Percentiles rank a stretch among this genome's conserved stretches.
Evolutionary conservation across 2,329 filamentous ascomycete species (phyloP).

Genomic region (Alternaria angustiovoidea): DNA sequence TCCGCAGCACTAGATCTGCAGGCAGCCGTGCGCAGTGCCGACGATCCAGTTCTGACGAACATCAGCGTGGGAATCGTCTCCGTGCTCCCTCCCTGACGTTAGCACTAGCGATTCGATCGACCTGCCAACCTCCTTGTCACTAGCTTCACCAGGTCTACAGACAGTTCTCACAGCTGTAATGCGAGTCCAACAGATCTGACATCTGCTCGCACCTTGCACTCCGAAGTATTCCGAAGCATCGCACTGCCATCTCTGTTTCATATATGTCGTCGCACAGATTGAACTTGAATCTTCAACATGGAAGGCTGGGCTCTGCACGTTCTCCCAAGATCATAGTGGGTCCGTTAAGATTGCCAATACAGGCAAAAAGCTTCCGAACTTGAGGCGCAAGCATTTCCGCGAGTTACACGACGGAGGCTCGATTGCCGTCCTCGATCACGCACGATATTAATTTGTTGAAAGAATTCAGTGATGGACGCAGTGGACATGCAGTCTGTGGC

Average conservation of each 20-base stretch:
- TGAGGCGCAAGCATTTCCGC: slow-evolving; percentile 9
- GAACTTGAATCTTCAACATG: slow-evolving; percentile 3
- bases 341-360: slow-evolving; percentile 30
- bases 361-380: slow-evolving; percentile 8
- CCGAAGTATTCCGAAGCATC: neutral
- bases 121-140: slow-evolving; percentile 8
- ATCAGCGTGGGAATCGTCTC: slow-evolving; percentile 2
- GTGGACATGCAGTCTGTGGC: neutral
- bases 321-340: slow-evolving; percentile 15
- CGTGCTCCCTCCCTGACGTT: slow-evolving; percentile 12
- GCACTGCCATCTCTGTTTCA: neutral
- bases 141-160: slow-evolving; percentile 6
- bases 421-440: neutral
- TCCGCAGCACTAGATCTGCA: slow-evolving; percentile 23
- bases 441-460: neutral
- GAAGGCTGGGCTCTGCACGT: slow-evolving; percentile 1
- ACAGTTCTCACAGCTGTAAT: slow-evolving; percentile 6
- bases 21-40: slow-evolving; percentile 22
- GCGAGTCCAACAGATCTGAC: neutral
- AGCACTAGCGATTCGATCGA: slow-evolving; percentile 8
- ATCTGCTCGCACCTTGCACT: neutral
- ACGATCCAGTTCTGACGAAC: slow-evolving; percentile 23
- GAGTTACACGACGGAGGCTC: slow-evolving; percentile 12
- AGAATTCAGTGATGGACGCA: neutral
- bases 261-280: neutral